Conservation (phyloP, 441 rosid genomes). For the Pelargonium citronellum region DNA sequence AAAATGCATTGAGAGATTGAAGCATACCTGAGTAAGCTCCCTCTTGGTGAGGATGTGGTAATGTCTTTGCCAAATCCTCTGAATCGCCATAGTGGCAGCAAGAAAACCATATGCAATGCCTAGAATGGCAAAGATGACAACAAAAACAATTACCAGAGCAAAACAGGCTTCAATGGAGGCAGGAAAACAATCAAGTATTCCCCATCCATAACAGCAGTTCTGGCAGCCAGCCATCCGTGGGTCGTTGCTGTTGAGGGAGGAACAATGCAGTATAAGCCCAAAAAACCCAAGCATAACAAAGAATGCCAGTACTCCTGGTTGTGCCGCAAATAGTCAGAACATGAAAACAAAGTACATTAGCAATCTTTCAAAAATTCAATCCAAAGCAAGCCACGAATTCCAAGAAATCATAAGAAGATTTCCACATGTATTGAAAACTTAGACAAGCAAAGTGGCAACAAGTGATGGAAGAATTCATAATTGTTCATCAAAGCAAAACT, state of each 20-base stretch:
- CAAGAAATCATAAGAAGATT: background rate
- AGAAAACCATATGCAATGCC: constrained; percentile 95
- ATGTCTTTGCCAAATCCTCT: constrained; percentile 94
- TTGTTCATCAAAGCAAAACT: background rate
- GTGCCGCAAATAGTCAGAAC: constrained; percentile 14
- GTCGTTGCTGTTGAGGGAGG: constrained; percentile 66
- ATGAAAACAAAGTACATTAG: background rate
- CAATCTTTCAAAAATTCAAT: background rate
- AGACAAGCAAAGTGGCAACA: background rate
- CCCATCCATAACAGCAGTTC: constrained; percentile 97
- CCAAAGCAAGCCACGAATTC: background rate
- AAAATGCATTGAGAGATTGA: background rate
- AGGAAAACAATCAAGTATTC: constrained; percentile 88
- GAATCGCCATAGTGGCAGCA: constrained; percentile 89
- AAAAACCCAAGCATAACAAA: constrained; percentile 87
- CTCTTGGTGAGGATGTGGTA: constrained; percentile 87
- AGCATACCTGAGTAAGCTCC: constrained; percentile 72
- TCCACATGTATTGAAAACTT: background rate
- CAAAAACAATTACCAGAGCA: constrained; percentile 73
- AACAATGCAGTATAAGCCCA: constrained; percentile 79
- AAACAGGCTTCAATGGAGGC: constrained; percentile 96
- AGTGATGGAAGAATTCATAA: background rate
- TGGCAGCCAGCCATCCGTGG: constrained; percentile 96
- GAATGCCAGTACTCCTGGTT: constrained; percentile 77
- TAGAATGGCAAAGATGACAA: constrained; percentile 79